phyloP scores from a whole-genome alignment of 495 filamentous ascomycete species.

The Xylaria flabelliformis region DNA sequence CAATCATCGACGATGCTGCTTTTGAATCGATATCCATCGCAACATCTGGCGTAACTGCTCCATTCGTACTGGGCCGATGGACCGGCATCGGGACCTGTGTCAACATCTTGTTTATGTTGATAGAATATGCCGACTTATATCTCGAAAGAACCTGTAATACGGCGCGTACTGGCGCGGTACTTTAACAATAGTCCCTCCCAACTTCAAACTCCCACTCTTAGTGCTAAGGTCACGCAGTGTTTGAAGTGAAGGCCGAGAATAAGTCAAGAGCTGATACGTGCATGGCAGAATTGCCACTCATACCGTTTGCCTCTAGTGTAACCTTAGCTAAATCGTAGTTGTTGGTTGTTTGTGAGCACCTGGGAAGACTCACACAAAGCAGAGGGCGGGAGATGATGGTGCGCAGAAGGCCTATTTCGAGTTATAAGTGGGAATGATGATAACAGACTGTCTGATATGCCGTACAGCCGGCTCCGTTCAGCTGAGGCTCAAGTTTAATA shows the following conservation, averaged over 20 bases:
- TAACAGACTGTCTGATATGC: conserved; percentile 16
- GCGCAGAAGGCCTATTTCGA: neutral
- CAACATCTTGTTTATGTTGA: conserved; percentile 38
- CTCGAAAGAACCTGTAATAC: conserved; percentile 16
- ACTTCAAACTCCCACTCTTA: conserved; percentile 6
- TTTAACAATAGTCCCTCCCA: conserved; percentile 19
- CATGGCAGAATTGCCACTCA: conserved; percentile 20
- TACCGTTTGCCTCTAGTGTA: conserved; percentile 7
- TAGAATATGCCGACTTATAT: conserved; percentile 15
- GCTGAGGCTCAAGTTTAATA: conserved; percentile 30
- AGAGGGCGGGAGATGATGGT: neutral
- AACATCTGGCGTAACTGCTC: conserved; percentile 31
- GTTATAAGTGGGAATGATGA: neutral
- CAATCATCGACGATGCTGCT: conserved; percentile 32
- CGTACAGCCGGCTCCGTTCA: conserved; percentile 16
- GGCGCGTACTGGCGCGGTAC: conserved; percentile 15
- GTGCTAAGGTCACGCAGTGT: conserved; percentile 1
- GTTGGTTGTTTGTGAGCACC: neutral
- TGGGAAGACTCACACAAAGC: neutral
- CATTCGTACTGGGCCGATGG: conserved; percentile 41
- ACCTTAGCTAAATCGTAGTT: conserved; percentile 6
- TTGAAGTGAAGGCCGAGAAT: conserved; percentile 13
- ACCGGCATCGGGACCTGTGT: conserved; percentile 44
- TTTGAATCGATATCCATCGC: conserved; percentile 41
- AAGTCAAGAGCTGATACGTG: conserved; percentile 10